A percentile compares a stretch with the other conserved stretches of the same genome.
Conservation (phyloP, 768 basidiomycete species). For the Boletus rufocinnamomeus region DNA sequence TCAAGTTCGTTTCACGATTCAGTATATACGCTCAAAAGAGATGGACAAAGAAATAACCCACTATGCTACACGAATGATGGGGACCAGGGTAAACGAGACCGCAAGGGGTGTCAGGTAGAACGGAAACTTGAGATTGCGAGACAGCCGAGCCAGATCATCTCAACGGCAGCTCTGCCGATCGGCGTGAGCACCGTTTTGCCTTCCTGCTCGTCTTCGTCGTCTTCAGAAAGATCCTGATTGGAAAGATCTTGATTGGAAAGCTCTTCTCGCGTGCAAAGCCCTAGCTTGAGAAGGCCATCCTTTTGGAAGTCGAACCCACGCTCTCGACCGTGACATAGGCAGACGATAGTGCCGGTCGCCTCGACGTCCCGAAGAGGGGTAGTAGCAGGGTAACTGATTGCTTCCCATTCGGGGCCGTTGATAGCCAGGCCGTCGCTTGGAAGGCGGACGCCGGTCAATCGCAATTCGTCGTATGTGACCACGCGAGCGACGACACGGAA, state of each 20-base stretch:
- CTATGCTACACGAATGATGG: conserved; percentile 16
- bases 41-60: conserved; percentile 5
- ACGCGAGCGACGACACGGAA: conserved; percentile 79
- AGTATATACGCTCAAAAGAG: conserved; percentile 3
- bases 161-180: conserved; percentile 51
- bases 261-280: conserved; percentile 50
- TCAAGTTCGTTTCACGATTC: background rate
- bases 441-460: conserved; percentile 70
- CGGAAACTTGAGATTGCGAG: conserved; percentile 50
- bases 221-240: no score
- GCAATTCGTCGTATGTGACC: conserved; percentile 70
- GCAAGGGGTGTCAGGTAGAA: conserved; percentile 11
- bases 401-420: conserved; percentile 58
- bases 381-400: conserved; percentile 38
- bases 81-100: background rate
- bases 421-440: conserved; percentile 71
- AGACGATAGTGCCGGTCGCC: conserved; percentile 49
- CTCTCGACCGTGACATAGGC: conserved; percentile 61
- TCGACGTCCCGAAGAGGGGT: conserved; percentile 37
- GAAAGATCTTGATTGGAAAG: conserved; percentile 5
- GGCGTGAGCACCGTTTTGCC: conserved; percentile 44
- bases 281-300: conserved; percentile 76
- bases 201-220: conserved; percentile 46
- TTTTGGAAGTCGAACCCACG: conserved; percentile 77
- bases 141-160: conserved; percentile 58